Conservation (phyloP, 148 eudicot species). For the Chenopodium suecicum region DNA sequence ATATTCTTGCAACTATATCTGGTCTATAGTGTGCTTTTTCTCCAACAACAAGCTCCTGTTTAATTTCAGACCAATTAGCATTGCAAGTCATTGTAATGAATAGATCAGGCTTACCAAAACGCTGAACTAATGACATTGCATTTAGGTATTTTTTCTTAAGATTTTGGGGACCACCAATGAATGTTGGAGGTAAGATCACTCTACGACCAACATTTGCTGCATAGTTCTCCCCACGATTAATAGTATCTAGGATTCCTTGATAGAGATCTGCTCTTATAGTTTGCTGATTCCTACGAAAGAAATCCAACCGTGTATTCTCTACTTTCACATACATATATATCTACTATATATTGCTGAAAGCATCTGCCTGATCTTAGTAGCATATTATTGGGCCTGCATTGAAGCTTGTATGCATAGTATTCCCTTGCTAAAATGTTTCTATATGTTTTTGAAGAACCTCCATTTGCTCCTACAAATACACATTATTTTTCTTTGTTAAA, state of each 20-base stretch:
- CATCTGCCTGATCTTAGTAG: no score
- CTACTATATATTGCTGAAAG: no score
- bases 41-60: neutral
- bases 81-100: slow-evolving; percentile 9
- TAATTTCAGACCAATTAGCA: slow-evolving; percentile 3
- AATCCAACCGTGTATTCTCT: no score
- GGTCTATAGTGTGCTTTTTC: neutral
- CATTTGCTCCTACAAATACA: no score
- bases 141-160: neutral
- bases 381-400: no score
- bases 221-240: neutral
- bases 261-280: neutral
- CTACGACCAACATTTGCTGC: neutral
- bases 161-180: neutral
- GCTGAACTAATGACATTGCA: neutral
- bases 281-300: no score
- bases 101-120: neutral
- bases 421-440: no score
- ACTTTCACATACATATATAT: no score
- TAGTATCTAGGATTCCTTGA: neutral
- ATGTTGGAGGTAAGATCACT: neutral
- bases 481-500: no score
- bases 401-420: no score
- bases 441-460: no score
- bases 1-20: neutral